Percentiles rank a stretch among this genome's conserved stretches.
Conservation (phyloP, 2,329 filamentous ascomycete species). For the Cladosporium halotolerans region DNA sequence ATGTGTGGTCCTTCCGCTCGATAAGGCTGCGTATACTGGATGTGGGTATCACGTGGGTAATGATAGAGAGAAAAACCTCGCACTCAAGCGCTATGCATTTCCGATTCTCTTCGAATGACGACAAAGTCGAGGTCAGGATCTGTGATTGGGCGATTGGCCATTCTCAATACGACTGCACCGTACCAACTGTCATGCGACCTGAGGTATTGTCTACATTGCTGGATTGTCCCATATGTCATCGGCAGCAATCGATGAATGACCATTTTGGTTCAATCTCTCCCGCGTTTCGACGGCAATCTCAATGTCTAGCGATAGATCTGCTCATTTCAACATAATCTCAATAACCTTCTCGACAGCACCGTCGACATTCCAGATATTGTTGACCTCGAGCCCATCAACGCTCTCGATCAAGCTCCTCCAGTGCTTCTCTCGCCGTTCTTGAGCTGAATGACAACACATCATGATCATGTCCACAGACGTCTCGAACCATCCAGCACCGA, state of each 20-base stretch:
- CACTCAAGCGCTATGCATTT: too few species aligned
- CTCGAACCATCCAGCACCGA: conserved; percentile 13
- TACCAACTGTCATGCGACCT: too few species aligned
- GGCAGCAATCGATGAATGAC: background rate
- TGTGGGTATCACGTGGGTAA: too few species aligned
- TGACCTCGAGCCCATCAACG: background rate
- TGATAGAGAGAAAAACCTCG: too few species aligned
- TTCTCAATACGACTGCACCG: too few species aligned
- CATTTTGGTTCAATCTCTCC: background rate
- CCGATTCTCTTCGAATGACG: too few species aligned
- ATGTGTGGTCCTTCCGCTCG: too few species aligned
- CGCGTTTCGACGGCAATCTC: background rate
- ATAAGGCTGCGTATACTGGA: too few species aligned
- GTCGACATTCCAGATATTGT: background rate
- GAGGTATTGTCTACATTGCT: too few species aligned
- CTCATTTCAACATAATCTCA: background rate
- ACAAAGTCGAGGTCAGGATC: too few species aligned
- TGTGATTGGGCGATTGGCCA: too few species aligned
- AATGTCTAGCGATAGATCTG: background rate
- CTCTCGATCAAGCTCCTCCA: background rate
- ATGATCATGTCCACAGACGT: conserved; percentile 16
- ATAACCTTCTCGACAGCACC: conserved; percentile 6
- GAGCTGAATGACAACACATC: conserved; percentile 13
- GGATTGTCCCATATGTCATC: background rate
- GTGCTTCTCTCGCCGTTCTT: conserved; percentile 4